phyloP scores from a whole-genome alignment of 345 rosid genomes.

The Syzygium aromaticum region DNA sequence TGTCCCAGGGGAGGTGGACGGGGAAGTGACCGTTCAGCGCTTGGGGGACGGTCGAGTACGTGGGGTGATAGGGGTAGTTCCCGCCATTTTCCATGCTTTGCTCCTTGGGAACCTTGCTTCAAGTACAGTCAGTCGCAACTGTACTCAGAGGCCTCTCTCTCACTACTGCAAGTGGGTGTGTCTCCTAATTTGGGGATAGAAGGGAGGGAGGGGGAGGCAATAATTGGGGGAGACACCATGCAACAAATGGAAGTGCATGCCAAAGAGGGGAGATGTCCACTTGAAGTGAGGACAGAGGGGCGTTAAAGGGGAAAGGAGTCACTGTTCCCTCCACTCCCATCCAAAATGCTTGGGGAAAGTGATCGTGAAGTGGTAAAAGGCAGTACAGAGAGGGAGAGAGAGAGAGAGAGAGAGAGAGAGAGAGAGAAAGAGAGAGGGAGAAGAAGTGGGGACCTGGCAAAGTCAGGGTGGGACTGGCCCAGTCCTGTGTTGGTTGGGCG shows the following conservation, averaged over 20 bases:
- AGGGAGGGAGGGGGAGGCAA: not conserved
- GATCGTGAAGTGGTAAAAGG: not conserved
- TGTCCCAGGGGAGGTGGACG: not conserved
- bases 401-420: not conserved
- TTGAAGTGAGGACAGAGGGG: not conserved
- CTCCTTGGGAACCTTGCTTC: not conserved
- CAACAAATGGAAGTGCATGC: not conserved
- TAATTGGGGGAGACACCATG: not conserved
- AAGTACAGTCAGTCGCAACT: not conserved
- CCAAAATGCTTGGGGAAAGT: not conserved
- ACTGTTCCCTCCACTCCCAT: not conserved
- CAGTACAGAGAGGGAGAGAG: not conserved
- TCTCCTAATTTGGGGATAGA: not conserved
- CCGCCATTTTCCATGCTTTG: constrained; percentile 8
- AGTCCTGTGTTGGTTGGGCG: not conserved
- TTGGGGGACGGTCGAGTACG: not conserved
- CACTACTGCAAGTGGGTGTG: not conserved
- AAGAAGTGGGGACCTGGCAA: not conserved
- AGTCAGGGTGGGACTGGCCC: not conserved
- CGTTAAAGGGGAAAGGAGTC: not conserved
- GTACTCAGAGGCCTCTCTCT: not conserved
- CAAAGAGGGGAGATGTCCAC: not conserved
- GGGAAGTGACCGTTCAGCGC: not conserved
- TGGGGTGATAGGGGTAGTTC: not conserved
- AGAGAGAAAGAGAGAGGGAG: not conserved